These are phyloP conservation scores for Malus fusca DNA, from an alignment of 306 rosid genomes.

Conservation along the genomic window DNA sequence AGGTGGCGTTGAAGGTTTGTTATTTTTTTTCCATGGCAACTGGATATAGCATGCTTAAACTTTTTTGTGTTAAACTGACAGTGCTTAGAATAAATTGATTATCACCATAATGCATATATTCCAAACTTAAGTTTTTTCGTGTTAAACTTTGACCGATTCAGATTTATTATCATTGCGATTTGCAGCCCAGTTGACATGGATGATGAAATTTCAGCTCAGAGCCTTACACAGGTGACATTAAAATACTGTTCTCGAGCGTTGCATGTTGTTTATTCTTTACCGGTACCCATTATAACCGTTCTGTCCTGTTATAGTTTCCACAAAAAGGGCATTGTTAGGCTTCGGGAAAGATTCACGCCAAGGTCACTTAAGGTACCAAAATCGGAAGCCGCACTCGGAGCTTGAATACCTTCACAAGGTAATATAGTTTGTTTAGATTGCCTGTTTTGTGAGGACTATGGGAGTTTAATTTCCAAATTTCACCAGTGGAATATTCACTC, in stretches of 20 bases:
- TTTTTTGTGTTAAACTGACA: no score
- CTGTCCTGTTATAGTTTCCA: constrained; percentile 53
- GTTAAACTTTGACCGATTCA: background rate
- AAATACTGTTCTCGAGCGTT: constrained; percentile 4
- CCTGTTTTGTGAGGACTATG: background rate
- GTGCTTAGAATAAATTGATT: no score
- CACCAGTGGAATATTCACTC: background rate
- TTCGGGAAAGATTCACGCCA: constrained; percentile 73
- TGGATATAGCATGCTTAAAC: no score
- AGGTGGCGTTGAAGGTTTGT: no score
- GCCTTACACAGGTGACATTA: constrained; percentile 69
- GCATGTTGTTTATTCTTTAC: constrained; percentile 12
- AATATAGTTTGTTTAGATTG: background rate
- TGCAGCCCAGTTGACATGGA: constrained; percentile 86
- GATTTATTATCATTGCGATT: constrained; percentile 10
- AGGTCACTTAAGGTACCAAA: constrained; percentile 72
- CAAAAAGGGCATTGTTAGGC: constrained; percentile 68
- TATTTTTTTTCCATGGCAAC: no score
- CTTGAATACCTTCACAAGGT: constrained; percentile 98
- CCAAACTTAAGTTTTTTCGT: no score
- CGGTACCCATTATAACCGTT: background rate
- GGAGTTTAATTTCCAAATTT: background rate
- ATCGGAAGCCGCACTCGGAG: constrained; percentile 63
- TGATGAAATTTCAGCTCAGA: constrained; percentile 80
- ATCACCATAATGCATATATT: no score